Conservation (phyloP, 306 rosid genomes). For the Lagenaria siceraria region DNA sequence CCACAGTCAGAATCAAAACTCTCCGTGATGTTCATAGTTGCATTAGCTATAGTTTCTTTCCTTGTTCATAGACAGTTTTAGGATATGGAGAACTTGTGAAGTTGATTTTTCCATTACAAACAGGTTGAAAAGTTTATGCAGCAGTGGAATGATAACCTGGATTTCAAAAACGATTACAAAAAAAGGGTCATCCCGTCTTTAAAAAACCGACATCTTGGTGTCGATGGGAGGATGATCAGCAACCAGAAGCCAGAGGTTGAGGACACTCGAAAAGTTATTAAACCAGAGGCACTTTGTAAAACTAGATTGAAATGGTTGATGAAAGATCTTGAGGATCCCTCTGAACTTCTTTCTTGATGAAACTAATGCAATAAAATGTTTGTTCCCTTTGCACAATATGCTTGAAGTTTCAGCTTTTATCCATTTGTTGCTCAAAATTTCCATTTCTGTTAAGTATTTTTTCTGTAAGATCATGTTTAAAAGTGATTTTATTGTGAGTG, state of each 20-base stretch:
- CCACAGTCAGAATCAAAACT: neutral
- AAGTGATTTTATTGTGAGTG: neutral
- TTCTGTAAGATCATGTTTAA: neutral
- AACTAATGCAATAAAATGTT: neutral
- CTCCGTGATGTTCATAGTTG: neutral
- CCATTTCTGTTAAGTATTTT: neutral
- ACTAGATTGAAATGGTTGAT: slow-evolving; percentile 6
- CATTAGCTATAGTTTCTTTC: neutral
- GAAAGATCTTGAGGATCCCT: slow-evolving; percentile 1
- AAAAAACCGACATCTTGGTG: neutral
- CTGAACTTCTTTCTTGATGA: neutral
- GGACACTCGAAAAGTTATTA: neutral
- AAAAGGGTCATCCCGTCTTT: neutral
- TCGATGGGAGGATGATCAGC: neutral
- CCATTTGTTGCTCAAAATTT: neutral
- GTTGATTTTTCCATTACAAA: neutral
- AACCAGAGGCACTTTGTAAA: slow-evolving; percentile 8
- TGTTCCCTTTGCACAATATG: neutral
- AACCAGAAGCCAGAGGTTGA: neutral
- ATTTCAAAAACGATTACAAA: slow-evolving; percentile 10
- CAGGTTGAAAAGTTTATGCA: slow-evolving; percentile 14
- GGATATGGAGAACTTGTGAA: neutral
- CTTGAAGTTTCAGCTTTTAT: neutral
- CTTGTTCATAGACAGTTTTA: neutral
- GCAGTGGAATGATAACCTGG: neutral